phyloP scores from a whole-genome alignment of 768 basidiomycete genomes.

The Hygrocybe punicea region DNA sequence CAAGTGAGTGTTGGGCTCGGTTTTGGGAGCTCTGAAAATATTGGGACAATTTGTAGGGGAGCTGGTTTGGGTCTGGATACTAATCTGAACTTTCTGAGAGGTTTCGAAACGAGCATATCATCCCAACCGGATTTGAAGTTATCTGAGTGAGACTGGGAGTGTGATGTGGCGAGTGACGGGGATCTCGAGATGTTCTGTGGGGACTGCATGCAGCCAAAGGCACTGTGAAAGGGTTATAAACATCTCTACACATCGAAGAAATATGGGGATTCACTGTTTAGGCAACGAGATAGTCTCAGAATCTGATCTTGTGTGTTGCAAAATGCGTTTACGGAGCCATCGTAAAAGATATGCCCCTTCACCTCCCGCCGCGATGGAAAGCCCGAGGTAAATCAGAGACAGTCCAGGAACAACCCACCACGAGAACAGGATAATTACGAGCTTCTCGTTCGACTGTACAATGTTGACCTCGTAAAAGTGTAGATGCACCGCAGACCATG shows the following conservation, averaged over 20 bases:
- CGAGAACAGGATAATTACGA: slow-evolving; percentile 24
- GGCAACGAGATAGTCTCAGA: slow-evolving; percentile 20
- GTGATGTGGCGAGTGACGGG: background rate
- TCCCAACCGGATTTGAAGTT: slow-evolving; percentile 52
- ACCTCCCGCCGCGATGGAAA: slow-evolving; percentile 38
- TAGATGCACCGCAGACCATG: slow-evolving; percentile 48
- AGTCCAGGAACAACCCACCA: slow-evolving; percentile 45
- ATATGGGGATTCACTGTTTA: slow-evolving; percentile 19
- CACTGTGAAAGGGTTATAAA: too few relatives aligned
- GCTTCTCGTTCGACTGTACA: slow-evolving; percentile 21
- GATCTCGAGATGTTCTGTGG: background rate
- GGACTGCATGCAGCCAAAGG: background rate
- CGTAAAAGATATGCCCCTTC: slow-evolving; percentile 35
- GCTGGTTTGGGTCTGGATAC: background rate
- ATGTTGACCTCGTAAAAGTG: slow-evolving; percentile 39
- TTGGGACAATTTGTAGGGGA: background rate
- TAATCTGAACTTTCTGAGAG: slow-evolving; percentile 15
- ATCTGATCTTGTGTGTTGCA: slow-evolving; percentile 2
- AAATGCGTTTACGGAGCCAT: slow-evolving; percentile 29
- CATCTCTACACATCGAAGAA: too few relatives aligned
- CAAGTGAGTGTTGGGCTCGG: slow-evolving; percentile 22
- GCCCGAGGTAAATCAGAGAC: slow-evolving; percentile 39
- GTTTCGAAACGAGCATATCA: slow-evolving; percentile 41
- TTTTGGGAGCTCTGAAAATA: background rate
- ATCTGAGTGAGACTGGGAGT: slow-evolving; percentile 9